A percentile compares a stretch with the other conserved stretches of the same genome.
Evolutionary conservation across 768 basidiomycete species (phyloP).

Genomic region (Rhodotorula sphaerocarpa): DNA sequence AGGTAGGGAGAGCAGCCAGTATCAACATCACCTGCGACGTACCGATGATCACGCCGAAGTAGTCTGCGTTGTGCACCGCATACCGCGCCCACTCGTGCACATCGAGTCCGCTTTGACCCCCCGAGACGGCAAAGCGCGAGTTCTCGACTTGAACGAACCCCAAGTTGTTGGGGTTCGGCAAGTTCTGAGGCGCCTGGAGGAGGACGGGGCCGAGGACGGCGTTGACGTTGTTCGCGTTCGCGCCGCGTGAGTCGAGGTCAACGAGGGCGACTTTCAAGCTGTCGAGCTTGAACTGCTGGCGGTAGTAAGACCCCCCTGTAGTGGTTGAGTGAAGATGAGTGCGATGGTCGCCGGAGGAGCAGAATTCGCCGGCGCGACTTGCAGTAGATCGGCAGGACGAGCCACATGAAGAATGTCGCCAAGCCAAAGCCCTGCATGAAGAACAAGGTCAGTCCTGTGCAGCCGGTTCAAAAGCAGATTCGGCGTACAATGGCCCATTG

Average conservation of each 20-base stretch:
- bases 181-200: not conserved
- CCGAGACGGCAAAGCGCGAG: constrained; percentile 10
- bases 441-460: not conserved
- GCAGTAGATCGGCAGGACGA: constrained; percentile 40
- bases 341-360: not conserved
- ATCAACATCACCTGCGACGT: too few relatives aligned
- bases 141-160: constrained; percentile 15
- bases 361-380: not conserved
- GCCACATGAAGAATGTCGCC: constrained; percentile 34
- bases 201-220: constrained; percentile 42
- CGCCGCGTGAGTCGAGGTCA: constrained; percentile 42
- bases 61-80: constrained; percentile 11
- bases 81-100: constrained; percentile 18
- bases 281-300: constrained; percentile 39
- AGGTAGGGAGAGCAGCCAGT: too few relatives aligned
- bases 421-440: not conserved
- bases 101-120: not conserved
- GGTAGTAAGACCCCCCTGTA: constrained; percentile 41
- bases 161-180: constrained; percentile 1
- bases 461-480: too few relatives aligned
- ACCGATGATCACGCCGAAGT: constrained; percentile 26
- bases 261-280: constrained; percentile 40
- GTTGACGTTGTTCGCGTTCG: constrained; percentile 17
- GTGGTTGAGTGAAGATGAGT: too few relatives aligned
- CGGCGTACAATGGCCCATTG: not conserved